Conservation (phyloP, 495 filamentous ascomycete genomes). For the Arthonia radiata region DNA sequence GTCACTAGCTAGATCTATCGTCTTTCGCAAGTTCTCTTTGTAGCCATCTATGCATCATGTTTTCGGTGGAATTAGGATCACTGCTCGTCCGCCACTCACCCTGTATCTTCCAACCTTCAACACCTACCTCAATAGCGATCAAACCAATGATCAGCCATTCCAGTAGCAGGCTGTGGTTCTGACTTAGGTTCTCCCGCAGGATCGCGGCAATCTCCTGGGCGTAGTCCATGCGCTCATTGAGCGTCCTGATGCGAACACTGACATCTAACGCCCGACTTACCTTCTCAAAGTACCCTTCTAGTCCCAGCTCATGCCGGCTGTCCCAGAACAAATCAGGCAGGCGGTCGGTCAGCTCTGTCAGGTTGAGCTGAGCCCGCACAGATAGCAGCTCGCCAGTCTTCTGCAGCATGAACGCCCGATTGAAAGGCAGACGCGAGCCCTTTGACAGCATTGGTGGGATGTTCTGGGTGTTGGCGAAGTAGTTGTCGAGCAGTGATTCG, state of each 20-base stretch:
- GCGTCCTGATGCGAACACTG: constrained; percentile 65
- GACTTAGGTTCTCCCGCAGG: constrained; percentile 65
- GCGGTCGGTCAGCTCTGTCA: constrained; percentile 86
- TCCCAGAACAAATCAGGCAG: constrained; percentile 97
- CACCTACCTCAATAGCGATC: constrained; percentile 72
- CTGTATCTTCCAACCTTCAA: constrained; percentile 37
- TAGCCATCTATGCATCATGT: too few relatives aligned
- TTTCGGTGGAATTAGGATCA: too few relatives aligned
- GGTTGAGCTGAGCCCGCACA: constrained; percentile 77
- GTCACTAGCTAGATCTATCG: too few relatives aligned
- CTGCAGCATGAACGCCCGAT: constrained; percentile 54
- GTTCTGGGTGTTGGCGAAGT: constrained; percentile 57
- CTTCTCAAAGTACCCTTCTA: constrained; percentile 86
- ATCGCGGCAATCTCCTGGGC: constrained; percentile 86
- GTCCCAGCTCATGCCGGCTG: constrained; percentile 50
- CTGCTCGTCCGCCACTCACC: constrained; percentile 26
- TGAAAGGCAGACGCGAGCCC: constrained; percentile 41
- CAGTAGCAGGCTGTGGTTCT: constrained; percentile 63
- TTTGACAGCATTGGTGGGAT: constrained; percentile 49
- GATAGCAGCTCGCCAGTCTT: constrained; percentile 87
- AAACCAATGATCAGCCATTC: constrained; percentile 94
- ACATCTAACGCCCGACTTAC: constrained; percentile 79
- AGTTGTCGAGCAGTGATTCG: constrained; percentile 55
- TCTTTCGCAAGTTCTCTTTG: too few relatives aligned
- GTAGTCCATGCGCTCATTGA: constrained; percentile 97